Evolutionary conservation across 768 basidiomycete species (phyloP).

Genomic region (Glaciozyma antarctica): DNA sequence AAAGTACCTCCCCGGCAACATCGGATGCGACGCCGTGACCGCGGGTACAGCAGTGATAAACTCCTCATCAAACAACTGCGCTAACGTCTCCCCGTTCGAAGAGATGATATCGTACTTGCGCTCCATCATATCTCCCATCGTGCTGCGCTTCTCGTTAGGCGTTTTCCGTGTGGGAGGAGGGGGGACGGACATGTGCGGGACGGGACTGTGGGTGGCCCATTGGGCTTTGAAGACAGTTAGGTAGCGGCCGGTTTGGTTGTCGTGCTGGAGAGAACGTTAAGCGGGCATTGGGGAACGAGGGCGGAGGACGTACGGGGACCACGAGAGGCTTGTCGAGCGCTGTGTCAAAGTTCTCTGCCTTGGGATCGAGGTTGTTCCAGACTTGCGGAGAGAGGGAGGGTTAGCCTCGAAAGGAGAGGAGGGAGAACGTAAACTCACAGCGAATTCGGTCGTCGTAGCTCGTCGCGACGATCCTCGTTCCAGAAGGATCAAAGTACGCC

Average conservation of each 20-base stretch:
- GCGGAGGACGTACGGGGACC: background rate
- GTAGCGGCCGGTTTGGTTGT: slow-evolving; percentile 38
- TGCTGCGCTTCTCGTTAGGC: background rate
- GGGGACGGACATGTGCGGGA: slow-evolving; percentile 7
- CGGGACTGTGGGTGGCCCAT: slow-evolving; percentile 38
- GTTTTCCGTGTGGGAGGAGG: background rate
- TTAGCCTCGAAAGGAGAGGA: background rate
- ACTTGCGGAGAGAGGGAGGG: background rate
- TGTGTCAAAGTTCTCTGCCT: background rate
- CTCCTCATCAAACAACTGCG: background rate
- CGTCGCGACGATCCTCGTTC: slow-evolving; percentile 40
- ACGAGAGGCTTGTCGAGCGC: background rate
- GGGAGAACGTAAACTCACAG: slow-evolving; percentile 31
- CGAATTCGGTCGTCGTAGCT: slow-evolving; percentile 43
- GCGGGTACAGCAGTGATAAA: slow-evolving; percentile 42
- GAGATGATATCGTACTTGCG: slow-evolving; percentile 37
- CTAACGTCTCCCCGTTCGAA: background rate
- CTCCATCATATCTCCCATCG: slow-evolving; percentile 45
- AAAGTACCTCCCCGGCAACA: background rate
- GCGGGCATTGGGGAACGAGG: background rate
- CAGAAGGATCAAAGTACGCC: slow-evolving; percentile 43
- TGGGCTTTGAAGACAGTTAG: slow-evolving; percentile 43
- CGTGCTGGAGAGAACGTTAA: background rate
- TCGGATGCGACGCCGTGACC: slow-evolving; percentile 41
- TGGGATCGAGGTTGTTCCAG: background rate